Conservation (phyloP, 1,139 yeast species). For the Debaryomyces psychrophilus region DNA sequence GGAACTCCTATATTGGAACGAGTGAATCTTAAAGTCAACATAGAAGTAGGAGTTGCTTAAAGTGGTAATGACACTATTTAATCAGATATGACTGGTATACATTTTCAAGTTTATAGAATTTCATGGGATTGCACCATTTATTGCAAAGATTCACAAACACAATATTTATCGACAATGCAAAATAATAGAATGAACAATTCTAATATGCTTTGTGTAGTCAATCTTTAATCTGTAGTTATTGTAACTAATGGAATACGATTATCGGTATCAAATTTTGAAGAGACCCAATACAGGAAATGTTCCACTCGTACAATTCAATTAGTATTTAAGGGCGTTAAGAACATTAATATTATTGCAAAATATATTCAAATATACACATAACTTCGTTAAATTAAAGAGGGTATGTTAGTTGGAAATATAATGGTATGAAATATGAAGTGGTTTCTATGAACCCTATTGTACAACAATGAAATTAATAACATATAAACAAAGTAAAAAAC, state of each 20-base stretch:
- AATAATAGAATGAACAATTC: not conserved
- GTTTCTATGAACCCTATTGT: not conserved
- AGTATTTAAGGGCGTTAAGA: too few relatives aligned
- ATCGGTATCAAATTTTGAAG: too few relatives aligned
- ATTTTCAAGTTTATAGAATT: not conserved
- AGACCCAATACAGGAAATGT: too few relatives aligned
- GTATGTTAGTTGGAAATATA: not conserved
- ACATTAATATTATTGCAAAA: not conserved
- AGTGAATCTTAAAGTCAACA: not conserved
- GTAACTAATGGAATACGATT: too few relatives aligned
- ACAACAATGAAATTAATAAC: conserved; percentile 1
- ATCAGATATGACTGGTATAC: not conserved
- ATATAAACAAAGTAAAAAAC: not conserved
- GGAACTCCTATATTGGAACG: not conserved
- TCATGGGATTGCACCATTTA: not conserved
- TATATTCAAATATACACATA: not conserved
- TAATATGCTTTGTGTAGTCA: not conserved
- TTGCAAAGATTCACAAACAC: not conserved
- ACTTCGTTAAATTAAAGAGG: not conserved
- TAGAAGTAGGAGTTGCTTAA: not conserved
- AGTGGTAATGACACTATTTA: not conserved
- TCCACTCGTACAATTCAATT: too few relatives aligned
- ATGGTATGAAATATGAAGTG: not conserved
- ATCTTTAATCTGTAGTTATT: not conserved
- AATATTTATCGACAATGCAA: too few relatives aligned